Evolutionary conservation across 768 basidiomycete species (phyloP), one percentile per base, ranked within the genome.

Genomic region (Serendipita vermifera): DNA sequence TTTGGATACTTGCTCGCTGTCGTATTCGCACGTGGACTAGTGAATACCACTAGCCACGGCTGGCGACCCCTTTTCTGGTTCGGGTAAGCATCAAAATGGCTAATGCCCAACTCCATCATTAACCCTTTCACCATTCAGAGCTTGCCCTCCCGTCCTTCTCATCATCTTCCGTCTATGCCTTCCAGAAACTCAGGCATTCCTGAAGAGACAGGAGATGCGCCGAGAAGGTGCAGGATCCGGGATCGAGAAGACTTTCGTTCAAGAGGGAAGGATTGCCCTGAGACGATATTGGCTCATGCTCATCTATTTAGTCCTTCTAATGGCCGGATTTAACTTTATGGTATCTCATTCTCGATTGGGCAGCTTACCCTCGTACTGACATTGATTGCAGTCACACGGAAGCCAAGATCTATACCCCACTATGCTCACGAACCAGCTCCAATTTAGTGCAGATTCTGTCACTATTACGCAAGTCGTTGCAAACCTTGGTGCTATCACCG

Each of bases 1-100:
- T 76, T 82, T 11, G 92, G 92, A 1, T 93, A 83, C 66, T 79
- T 94, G 5, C 61, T 96, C 57, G 87, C 89, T 0, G 85, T 90
- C 0, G 79, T 85, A 43, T 77, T 93, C 71, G 90, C 92, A 64
- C 73, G 93, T 20, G 75, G 69, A 2, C 71, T 85, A 22, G 87
- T 72, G 9, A 14, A 51, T 15, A 62, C 63, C 33, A 78, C 24
- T 68, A 74, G 1, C 65, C 72, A 64, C 31, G 69, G 72, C 38
- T 94, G 92, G 92, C 74, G 90, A 33, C 69, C 76, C 3, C 69
- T 96, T 15, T 94, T 93, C 74, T 96, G 85, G 81, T 77, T 81
- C 35, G 85, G 22, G 46, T 55, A 48, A n/a, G 55, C 51, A 32
- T 22, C 57, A 7, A 53, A 36, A 2, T 36, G 55, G 20, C 15